Conservation (phyloP, 257 asterid genomes). For the Parsonsia alboflavescens region DNA sequence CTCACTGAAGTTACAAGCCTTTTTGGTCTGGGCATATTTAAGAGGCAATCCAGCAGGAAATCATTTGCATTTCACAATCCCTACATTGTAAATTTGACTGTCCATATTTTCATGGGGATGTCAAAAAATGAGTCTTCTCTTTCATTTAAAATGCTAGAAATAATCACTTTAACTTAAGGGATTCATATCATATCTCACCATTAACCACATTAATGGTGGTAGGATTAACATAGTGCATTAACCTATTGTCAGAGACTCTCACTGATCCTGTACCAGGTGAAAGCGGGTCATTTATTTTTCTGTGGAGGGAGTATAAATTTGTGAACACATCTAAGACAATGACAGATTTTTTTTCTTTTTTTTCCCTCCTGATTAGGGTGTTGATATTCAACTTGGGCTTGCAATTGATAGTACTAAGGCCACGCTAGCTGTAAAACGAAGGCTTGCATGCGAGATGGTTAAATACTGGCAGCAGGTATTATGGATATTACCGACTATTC, state of each 20-base stretch:
- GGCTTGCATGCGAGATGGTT: constrained; percentile 99
- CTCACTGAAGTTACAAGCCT: too few relatives aligned
- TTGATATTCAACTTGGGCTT: constrained; percentile 95
- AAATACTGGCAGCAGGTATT: constrained; percentile 98
- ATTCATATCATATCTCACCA: too few relatives aligned
- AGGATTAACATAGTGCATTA: too few relatives aligned
- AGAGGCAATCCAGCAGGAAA: background rate
- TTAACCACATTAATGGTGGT: too few relatives aligned
- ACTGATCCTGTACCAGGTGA: too few relatives aligned
- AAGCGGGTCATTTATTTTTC: too few relatives aligned
- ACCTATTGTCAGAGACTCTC: too few relatives aligned
- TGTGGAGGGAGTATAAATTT: background rate
- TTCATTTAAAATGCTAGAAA: too few relatives aligned
- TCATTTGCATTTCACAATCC: background rate
- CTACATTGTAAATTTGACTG: too few relatives aligned
- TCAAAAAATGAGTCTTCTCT: too few relatives aligned
- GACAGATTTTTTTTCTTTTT: constrained; percentile 5
- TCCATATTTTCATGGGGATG: too few relatives aligned
- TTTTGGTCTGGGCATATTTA: background rate
- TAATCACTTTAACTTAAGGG: too few relatives aligned
- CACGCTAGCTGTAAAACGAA: constrained; percentile 94
- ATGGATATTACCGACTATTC: background rate
- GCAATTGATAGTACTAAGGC: constrained; percentile 98
- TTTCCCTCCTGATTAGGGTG: constrained; percentile 51
- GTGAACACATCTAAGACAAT: background rate